A percentile compares a stretch with the other conserved stretches of the same genome.
These are phyloP conservation scores for Monilinia laxa DNA, from an alignment of 2,329 filamentous ascomycete species.

Conservation along the genomic window DNA sequence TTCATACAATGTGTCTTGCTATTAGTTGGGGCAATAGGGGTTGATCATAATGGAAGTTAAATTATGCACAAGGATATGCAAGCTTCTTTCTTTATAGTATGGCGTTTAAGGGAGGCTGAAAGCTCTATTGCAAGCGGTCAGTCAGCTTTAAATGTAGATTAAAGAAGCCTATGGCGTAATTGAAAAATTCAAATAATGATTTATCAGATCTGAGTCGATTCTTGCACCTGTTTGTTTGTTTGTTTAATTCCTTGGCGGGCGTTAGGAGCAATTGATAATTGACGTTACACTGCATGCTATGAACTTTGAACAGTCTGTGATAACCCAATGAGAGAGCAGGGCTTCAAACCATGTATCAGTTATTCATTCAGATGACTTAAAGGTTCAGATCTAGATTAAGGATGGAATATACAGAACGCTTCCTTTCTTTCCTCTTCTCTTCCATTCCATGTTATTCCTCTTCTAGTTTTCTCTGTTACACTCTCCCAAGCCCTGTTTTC, in stretches of 20 bases:
- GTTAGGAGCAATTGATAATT: background rate
- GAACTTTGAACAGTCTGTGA: background rate
- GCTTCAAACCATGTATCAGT: too few relatives aligned
- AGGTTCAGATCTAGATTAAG: too few relatives aligned
- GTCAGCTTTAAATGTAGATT: conserved; percentile 20
- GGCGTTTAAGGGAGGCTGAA: conserved; percentile 26
- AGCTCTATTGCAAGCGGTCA: background rate
- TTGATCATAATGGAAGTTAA: conserved; percentile 23
- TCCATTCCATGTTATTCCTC: too few relatives aligned
- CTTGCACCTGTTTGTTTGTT: background rate
- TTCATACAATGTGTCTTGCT: background rate
- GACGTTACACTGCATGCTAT: background rate
- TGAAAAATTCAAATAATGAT: conserved; percentile 4
- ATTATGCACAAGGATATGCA: conserved; percentile 22
- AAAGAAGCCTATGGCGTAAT: conserved; percentile 10
- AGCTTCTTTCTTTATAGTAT: conserved; percentile 17
- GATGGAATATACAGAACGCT: too few relatives aligned
- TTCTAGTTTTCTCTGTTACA: background rate
- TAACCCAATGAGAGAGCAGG: background rate
- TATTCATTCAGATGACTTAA: too few relatives aligned
- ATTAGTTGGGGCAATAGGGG: background rate
- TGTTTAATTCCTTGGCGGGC: background rate
- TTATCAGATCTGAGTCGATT: background rate
- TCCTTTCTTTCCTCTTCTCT: too few relatives aligned
- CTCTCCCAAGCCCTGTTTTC: background rate